Conservation (phyloP, 306 rosid species). For the Prunus davidiana region DNA sequence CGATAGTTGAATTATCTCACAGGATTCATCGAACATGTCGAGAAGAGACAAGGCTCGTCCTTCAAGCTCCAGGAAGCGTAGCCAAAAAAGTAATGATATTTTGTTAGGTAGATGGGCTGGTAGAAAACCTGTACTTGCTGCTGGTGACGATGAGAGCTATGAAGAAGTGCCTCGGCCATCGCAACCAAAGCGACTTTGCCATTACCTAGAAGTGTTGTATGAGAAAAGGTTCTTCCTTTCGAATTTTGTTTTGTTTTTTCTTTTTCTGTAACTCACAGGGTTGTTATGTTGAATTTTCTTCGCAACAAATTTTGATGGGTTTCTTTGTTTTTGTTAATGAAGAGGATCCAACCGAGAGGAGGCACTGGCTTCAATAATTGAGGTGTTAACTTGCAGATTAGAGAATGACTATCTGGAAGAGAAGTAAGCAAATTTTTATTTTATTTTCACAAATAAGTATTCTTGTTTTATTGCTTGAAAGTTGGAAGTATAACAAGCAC, state of each 20-base stretch:
- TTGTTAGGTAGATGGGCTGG: neutral
- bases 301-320: neutral
- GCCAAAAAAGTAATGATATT: neutral
- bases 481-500: neutral
- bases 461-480: neutral
- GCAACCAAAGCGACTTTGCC: neutral
- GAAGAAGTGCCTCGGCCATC: neutral
- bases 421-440: slow-evolving; percentile 14
- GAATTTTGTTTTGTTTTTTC: neutral
- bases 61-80: neutral
- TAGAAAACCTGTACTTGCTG: neutral
- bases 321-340: slow-evolving; percentile 8
- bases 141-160: neutral
- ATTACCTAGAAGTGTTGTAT: neutral
- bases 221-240: slow-evolving; percentile 11
- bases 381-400: neutral
- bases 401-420: slow-evolving; percentile 10
- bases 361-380: slow-evolving; percentile 14
- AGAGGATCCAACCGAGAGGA: slow-evolving; percentile 30
- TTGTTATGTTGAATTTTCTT: neutral
- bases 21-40: neutral
- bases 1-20: neutral
- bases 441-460: neutral
- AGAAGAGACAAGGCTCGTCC: neutral
- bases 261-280: neutral